Evolutionary conservation across 1,139 yeast species (phyloP), one percentile per base, ranked within the genome.

Genomic region (Candida sp.): DNA sequence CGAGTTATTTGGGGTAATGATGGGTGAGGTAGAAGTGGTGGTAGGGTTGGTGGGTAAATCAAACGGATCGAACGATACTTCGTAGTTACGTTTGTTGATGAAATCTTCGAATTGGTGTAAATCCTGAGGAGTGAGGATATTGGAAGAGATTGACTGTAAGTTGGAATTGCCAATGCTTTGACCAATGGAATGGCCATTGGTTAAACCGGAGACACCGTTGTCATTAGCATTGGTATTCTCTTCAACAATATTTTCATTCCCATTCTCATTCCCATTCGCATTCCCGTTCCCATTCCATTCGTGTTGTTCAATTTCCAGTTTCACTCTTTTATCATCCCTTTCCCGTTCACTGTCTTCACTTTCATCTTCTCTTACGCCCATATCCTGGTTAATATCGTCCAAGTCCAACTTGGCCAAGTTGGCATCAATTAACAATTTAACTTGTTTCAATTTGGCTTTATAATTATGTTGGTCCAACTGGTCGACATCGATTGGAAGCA

Each of bases 401-500:
- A 32, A 32, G 30, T 27, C 21, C 8, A 22, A 30, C 9, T 7
- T 39, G 44, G 39, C 34, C 30, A 29, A 53, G 43, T 32, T 45
- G 34, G 5, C 45, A 46, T 45, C 48, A 52, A 43, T 60, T 58
- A 2, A 12, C 19, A 12, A 11, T 12, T 32, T 32, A n/a, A 32
- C 34, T 12, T 58, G 55, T 27, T 43, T 47, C 47, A 69, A 58
- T 15, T 53, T 51, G 8, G 45, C 38, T 44, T 57, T 52, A 52
- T 60, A 68, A 38, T 53, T 51, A 9, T 58, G 57, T 32, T 53
- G 45, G 21, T 44, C 43, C 19, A 68, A 35, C 49, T 51, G 51
- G 42, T 60, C 55, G 32, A 51, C 49, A 12, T 49, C 45, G 21
- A 49, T 49, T 4, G 76, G 73, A 45, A 73, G 55, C 40, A 73